phyloP scores from a whole-genome alignment of 2,329 filamentous ascomycete genomes.

The Davidsoniella neocaledoniae region DNA sequence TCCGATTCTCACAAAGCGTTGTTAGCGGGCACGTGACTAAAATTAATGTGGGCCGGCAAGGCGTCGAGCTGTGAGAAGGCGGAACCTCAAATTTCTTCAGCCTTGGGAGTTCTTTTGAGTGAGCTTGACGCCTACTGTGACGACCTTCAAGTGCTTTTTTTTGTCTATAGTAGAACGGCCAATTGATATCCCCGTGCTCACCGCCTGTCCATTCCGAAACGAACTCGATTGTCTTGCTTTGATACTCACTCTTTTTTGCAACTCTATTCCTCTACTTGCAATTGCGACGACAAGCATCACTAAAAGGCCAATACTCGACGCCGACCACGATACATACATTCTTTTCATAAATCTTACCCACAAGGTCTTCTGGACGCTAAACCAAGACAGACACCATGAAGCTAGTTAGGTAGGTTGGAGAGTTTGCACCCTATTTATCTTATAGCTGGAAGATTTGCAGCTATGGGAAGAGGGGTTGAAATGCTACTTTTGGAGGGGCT shows the following conservation, averaged over 20 bases:
- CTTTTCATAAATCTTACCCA: background rate
- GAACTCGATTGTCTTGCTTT: background rate
- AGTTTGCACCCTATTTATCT: slow-evolving; percentile 5
- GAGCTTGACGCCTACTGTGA: no score
- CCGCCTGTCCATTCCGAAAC: background rate
- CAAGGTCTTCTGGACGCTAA: background rate
- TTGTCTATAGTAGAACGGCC: background rate
- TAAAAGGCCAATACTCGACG: background rate
- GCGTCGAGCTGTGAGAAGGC: slow-evolving; percentile 8
- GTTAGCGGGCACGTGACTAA: slow-evolving; percentile 4
- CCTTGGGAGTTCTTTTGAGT: slow-evolving; percentile 6
- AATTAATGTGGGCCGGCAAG: slow-evolving; percentile 10
- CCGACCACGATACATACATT: background rate
- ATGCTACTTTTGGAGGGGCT: background rate
- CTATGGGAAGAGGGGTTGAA: no score
- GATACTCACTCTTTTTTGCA: background rate
- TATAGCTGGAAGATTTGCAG: no score
- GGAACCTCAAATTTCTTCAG: slow-evolving; percentile 13
- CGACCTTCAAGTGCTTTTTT: background rate
- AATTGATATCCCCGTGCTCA: no score
- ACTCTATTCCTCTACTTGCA: background rate
- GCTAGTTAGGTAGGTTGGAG: slow-evolving; percentile 68
- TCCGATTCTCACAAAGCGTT: background rate
- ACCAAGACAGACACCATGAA: slow-evolving; percentile 53
- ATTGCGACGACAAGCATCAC: background rate